phyloP scores from a whole-genome alignment of 352 stramenopile species.

The Phytophthora multivora region DNA sequence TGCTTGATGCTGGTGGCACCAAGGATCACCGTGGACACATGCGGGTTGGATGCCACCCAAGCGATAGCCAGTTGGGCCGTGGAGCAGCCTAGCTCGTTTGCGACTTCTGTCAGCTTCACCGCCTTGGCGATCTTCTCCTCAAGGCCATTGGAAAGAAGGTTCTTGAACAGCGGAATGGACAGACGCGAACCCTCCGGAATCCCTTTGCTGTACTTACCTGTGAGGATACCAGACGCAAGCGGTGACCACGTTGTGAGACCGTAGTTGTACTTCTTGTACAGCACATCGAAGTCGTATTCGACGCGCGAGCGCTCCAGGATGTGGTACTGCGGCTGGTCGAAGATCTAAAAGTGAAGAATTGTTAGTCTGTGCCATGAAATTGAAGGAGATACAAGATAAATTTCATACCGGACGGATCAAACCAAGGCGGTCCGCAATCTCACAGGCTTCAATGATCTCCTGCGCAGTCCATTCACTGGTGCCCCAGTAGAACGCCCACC shows the following conservation, averaged over 20 bases:
- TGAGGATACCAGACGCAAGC: conserved; percentile 64
- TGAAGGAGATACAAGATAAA: not conserved
- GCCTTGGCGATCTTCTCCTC: conserved; percentile 48
- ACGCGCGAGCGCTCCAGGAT: conserved; percentile 71
- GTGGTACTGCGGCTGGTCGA: conserved; percentile 79
- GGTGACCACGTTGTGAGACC: conserved; percentile 76
- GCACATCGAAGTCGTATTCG: conserved; percentile 68
- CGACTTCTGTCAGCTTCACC: conserved; percentile 43
- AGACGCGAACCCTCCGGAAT: conserved; percentile 54
- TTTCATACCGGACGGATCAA: conserved; percentile 35
- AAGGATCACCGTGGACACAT: conserved; percentile 67
- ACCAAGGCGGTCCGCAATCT: conserved; percentile 42
- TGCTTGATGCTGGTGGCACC: conserved; percentile 63
- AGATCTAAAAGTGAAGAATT: conserved; percentile 41
- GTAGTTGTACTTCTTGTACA: conserved; percentile 73
- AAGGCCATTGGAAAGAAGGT: conserved; percentile 46
- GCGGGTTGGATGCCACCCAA: conserved; percentile 51
- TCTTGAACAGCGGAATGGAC: conserved; percentile 46
- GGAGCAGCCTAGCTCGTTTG: conserved; percentile 66
- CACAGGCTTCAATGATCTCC: conserved; percentile 66
- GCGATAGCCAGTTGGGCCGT: conserved; percentile 52
- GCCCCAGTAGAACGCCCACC: conserved; percentile 55
- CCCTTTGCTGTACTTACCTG: conserved; percentile 74
- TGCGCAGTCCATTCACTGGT: conserved; percentile 76
- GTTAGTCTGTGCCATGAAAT: not conserved